Conservation (phyloP, 306 rosid species). For the Medicago arabica region DNA sequence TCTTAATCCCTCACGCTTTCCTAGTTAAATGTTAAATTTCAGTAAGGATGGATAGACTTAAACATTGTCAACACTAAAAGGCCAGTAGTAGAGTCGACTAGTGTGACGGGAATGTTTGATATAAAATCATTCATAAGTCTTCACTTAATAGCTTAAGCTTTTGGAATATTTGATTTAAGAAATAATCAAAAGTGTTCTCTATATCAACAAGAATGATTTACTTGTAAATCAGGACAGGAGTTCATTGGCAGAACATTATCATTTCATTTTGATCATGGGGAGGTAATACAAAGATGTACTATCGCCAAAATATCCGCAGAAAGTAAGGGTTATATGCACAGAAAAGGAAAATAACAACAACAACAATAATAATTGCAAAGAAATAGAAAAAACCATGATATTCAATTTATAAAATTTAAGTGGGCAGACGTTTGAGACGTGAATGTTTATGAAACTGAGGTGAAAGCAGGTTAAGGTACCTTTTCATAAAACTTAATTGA, state of each 20-base stretch:
- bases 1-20: not conserved
- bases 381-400: not conserved
- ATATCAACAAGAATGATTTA: not conserved
- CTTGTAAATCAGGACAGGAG: slow-evolving; percentile 17
- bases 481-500: slow-evolving; percentile 89
- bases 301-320: slow-evolving; percentile 10
- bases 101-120: no score
- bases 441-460: slow-evolving; percentile 18
- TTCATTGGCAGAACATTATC: not conserved
- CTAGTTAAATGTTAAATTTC: not conserved
- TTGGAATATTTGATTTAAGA: not conserved
- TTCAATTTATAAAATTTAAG: not conserved
- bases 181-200: not conserved
- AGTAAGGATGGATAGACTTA: not conserved
- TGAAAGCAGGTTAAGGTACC: slow-evolving; percentile 60
- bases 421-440: not conserved
- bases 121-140: no score
- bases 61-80: not conserved
- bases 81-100: not conserved
- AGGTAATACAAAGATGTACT: slow-evolving; percentile 16
- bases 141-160: no score
- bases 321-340: slow-evolving; percentile 12
- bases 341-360: not conserved
- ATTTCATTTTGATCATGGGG: slow-evolving; percentile 5
- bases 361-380: not conserved